Percentiles rank a stretch among this genome's conserved stretches.
These are phyloP conservation scores for Suillus hirtellus DNA, from an alignment of 768 basidiomycete genomes.

Conservation along the genomic window DNA sequence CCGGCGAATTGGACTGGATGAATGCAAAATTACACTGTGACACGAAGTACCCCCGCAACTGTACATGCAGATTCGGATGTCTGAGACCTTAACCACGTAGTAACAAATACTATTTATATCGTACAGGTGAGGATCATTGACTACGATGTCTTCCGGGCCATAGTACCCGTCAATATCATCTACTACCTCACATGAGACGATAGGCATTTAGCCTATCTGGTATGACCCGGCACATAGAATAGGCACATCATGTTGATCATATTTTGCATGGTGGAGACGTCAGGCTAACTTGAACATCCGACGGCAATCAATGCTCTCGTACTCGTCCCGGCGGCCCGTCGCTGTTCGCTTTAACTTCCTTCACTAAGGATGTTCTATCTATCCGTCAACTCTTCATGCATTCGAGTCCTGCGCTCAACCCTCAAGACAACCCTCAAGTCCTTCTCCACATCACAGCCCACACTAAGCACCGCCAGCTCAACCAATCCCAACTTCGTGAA, in stretches of 20 bases:
- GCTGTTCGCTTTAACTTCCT: not conserved
- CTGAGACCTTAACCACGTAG: too few species aligned
- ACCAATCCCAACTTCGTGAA: constrained; percentile 20
- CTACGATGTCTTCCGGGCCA: not conserved
- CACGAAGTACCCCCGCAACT: too few species aligned
- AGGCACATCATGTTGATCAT: not conserved
- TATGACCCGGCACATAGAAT: not conserved
- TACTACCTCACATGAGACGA: not conserved
- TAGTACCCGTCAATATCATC: not conserved
- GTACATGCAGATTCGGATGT: too few species aligned
- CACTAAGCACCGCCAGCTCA: not conserved
- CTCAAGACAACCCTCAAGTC: constrained; percentile 1
- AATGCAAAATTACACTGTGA: not conserved
- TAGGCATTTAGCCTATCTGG: not conserved
- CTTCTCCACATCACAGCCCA: constrained; percentile 4
- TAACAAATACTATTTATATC: too few species aligned
- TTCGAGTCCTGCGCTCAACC: not conserved
- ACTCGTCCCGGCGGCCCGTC: not conserved
- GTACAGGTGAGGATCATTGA: not conserved
- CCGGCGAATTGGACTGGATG: not conserved
- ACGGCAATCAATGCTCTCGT: not conserved
- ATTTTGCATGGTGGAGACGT: not conserved
- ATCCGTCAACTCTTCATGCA: not conserved
- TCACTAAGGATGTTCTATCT: not conserved
- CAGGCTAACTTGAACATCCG: not conserved